phyloP scores from a whole-genome alignment of 495 filamentous ascomycete species.

The Hypoxylon fuscum region DNA sequence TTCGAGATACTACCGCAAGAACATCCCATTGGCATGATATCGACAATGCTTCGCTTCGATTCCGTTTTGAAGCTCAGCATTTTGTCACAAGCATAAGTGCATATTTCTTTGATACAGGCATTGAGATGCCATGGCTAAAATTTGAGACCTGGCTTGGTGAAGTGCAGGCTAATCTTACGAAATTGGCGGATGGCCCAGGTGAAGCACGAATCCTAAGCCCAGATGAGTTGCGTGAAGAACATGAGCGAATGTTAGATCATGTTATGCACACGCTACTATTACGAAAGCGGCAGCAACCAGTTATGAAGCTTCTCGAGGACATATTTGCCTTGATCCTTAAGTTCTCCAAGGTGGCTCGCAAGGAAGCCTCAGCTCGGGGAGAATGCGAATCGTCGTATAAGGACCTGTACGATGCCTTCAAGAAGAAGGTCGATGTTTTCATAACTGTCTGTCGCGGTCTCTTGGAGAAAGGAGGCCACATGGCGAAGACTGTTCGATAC shows the following conservation, averaged over 20 bases:
- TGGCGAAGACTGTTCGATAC: slow-evolving; percentile 55
- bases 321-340: slow-evolving; percentile 76
- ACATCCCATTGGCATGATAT: slow-evolving; percentile 39
- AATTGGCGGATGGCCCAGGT: slow-evolving; percentile 37
- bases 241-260: slow-evolving; percentile 79
- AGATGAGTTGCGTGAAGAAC: slow-evolving; percentile 70
- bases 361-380: slow-evolving; percentile 40
- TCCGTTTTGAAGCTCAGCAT: slow-evolving; percentile 79
- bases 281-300: slow-evolving; percentile 71
- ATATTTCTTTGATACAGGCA: slow-evolving; percentile 81
- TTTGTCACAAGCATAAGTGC: slow-evolving; percentile 73
- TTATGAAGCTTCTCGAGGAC: slow-evolving; percentile 77
- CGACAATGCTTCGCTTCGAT: slow-evolving; percentile 62
- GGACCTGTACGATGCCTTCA: slow-evolving; percentile 69
- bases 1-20: slow-evolving; percentile 64
- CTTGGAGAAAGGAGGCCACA: slow-evolving; percentile 66
- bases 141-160: slow-evolving; percentile 72
- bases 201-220: slow-evolving; percentile 62
- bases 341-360: slow-evolving; percentile 60
- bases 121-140: slow-evolving; percentile 72
- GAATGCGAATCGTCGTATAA: slow-evolving; percentile 50
- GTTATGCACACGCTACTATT: slow-evolving; percentile 81
- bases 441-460: slow-evolving; percentile 68
- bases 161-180: slow-evolving; percentile 63
- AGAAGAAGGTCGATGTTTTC: slow-evolving; percentile 75